A percentile compares a stretch with the other conserved stretches of the same genome.
Conservation (phyloP, 345 rosid species). For the Aethionema arabicum region DNA sequence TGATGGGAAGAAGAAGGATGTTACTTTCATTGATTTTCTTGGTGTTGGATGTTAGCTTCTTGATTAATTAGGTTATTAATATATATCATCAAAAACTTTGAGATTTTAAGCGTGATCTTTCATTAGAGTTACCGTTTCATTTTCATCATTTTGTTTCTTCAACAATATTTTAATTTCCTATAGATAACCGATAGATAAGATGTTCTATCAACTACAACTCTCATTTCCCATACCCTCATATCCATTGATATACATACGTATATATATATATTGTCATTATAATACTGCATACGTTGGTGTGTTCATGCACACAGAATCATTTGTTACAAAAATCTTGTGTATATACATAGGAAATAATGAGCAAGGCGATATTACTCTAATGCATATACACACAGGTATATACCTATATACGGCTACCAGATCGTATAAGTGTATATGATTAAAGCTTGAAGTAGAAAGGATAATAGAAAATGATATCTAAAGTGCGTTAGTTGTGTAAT, state of each 20-base stretch:
- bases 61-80: constrained; percentile 15
- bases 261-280: not conserved
- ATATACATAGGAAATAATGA: constrained; percentile 1
- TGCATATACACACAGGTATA: not conserved
- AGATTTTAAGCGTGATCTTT: constrained; percentile 18
- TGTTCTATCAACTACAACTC: constrained; percentile 27
- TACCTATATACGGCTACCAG: not conserved
- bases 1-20: constrained; percentile 33
- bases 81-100: constrained; percentile 17
- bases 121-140: constrained; percentile 38
- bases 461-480: constrained; percentile 15
- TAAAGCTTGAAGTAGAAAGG: constrained; percentile 22
- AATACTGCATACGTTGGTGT: constrained; percentile 24
- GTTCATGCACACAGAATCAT: not conserved
- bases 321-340: constrained; percentile 1
- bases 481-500: constrained; percentile 36
- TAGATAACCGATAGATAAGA: not conserved
- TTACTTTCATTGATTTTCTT: constrained; percentile 58
- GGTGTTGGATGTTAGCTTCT: constrained; percentile 49
- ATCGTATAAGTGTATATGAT: constrained; percentile 6
- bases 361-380: not conserved
- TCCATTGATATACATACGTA: constrained; percentile 8
- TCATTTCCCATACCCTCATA: constrained; percentile 22
- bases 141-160: constrained; percentile 37
- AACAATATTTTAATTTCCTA: constrained; percentile 12